These are phyloP conservation scores for Penicillium canariense DNA, from an alignment of 495 filamentous ascomycete genomes.

Conservation along the genomic window DNA sequence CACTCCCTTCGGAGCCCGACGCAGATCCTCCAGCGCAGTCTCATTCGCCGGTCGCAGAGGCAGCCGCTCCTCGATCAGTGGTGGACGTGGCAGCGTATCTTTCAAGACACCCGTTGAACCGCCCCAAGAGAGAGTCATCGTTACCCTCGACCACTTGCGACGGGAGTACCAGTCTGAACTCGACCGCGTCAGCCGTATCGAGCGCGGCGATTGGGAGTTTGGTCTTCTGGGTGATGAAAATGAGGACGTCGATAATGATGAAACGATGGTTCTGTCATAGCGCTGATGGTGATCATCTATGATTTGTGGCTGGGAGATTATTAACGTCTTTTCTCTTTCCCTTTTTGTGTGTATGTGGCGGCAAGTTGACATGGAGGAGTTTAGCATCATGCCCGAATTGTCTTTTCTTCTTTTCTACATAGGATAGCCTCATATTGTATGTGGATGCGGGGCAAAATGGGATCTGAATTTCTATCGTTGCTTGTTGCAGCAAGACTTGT, in stretches of 20 bases:
- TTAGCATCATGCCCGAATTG: slow-evolving; percentile 17
- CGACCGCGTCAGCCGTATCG: slow-evolving; percentile 66
- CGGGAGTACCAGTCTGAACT: slow-evolving; percentile 84
- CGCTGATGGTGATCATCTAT: slow-evolving; percentile 5
- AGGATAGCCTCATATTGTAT: slow-evolving; percentile 15
- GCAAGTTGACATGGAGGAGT: slow-evolving; percentile 21
- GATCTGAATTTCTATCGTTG: slow-evolving; percentile 3
- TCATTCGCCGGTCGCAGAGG: slow-evolving; percentile 22
- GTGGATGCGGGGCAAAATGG: slow-evolving; percentile 23
- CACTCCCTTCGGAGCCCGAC: slow-evolving; percentile 9
- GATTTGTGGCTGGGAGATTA: slow-evolving; percentile 1
- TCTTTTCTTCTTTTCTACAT: slow-evolving; percentile 13
- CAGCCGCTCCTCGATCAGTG: slow-evolving; percentile 26
- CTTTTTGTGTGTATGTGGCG: slow-evolving; percentile 11
- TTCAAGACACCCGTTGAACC: slow-evolving; percentile 17
- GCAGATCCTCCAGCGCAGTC: slow-evolving; percentile 12
- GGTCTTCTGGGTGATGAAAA: slow-evolving; percentile 38
- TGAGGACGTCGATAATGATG: slow-evolving; percentile 37
- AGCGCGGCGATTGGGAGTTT: slow-evolving; percentile 62
- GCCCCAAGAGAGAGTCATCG: slow-evolving; percentile 48
- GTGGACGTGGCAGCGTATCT: slow-evolving; percentile 22
- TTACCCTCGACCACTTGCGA: slow-evolving; percentile 80
- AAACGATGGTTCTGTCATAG: slow-evolving; percentile 44
- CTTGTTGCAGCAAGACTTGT: too few species aligned
- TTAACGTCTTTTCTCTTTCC: slow-evolving; percentile 1